Base-by-base conservation (phyloP, 164 flowering plant genomes). In the Tetracentron sinense region DNA sequence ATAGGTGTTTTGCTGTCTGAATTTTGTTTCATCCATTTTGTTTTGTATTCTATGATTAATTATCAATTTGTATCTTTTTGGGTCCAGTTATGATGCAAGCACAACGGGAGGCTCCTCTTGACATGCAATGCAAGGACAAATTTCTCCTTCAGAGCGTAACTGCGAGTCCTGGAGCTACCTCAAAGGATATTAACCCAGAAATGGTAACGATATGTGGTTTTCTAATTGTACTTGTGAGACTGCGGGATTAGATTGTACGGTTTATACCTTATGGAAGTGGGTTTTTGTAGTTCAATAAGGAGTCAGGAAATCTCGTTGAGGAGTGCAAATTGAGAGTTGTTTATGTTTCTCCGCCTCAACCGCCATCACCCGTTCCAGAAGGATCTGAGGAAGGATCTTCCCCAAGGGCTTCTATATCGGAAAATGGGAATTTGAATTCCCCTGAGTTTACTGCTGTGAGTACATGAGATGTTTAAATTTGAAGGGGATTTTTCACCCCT, bases 341-440 rank as follows among this genome's bases (percentile, higher is more conserved):
- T 19, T 92, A 90, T 81, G 92, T 86, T 58, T 63, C 88, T 23
- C 96, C 96, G 10, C 96, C 86, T 8, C 91, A 78, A 65, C 93
- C 88, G 29, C 93, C 96, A 28, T 86, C 96, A 19, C 96, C 98
- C 0, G 91, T 90, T 47, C 76, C 66, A 12, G 96, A 92, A 76
- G 95, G 85, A 57, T 83, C 92, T 12, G 97, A 89, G 64, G 96
- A 89, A 70, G 94, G 85, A 56, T 78, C 88, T 15, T 84, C 96
- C 1, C 96, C 96, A 1, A 76, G 88, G 74, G 90, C 79, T 67
- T 88, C 93, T 3, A 65, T 79, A 16, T 88, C 92, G 0, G 98
- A 92, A 38, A 88, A 90, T 70, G 92, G 90, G 47, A 78, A 75
- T 56, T 22, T 68, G 3, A 82, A 64, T 75, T 46, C 68, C n/a